Evolutionary conservation across 1,284 basidiomycete species (phyloP).

Genomic region (Bondarzewia mesenterica): DNA sequence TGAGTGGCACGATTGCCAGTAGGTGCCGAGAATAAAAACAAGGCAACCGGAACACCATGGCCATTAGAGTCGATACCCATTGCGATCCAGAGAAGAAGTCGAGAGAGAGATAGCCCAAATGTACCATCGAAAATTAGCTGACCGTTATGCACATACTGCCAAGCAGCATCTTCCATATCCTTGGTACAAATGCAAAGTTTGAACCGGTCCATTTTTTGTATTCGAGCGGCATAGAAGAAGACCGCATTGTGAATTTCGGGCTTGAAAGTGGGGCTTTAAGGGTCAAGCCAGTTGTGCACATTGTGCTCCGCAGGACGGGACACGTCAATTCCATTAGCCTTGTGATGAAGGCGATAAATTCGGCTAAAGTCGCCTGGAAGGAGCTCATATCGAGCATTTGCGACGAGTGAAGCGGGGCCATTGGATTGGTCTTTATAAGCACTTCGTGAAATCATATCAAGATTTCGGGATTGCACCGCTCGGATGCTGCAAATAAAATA

Average conservation of each 20-base stretch:
- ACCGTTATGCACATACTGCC: slow-evolving; percentile 22
- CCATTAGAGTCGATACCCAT: slow-evolving; percentile 23
- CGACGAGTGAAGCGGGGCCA: too few relatives aligned
- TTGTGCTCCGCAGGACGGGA: slow-evolving; percentile 14
- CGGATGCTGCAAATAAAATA: too few relatives aligned
- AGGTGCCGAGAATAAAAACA: slow-evolving; percentile 31
- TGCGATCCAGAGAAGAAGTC: slow-evolving; percentile 28
- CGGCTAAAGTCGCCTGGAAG: too few relatives aligned
- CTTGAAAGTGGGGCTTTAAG: slow-evolving; percentile 13
- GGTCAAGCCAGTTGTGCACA: slow-evolving; percentile 18
- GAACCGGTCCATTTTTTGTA: slow-evolving; percentile 15
- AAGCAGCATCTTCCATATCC: slow-evolving; percentile 27
- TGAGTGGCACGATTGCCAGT: slow-evolving; percentile 21
- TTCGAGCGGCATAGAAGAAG: slow-evolving; percentile 20
- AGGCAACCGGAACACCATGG: slow-evolving; percentile 23
- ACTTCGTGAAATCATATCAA: too few relatives aligned
- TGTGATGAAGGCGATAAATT: slow-evolving; percentile 16
- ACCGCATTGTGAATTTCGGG: slow-evolving; percentile 16
- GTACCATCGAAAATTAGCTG: slow-evolving; percentile 31
- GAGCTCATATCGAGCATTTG: too few relatives aligned
- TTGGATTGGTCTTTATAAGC: too few relatives aligned
- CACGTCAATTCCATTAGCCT: slow-evolving; percentile 16
- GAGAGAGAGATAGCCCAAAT: slow-evolving; percentile 25
- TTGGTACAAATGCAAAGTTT: slow-evolving; percentile 21
- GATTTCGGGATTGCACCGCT: too few relatives aligned